These are phyloP conservation scores for Mortierella sp. DNA, from an alignment of 371 early-diverging fungal genomes.

Conservation along the genomic window DNA sequence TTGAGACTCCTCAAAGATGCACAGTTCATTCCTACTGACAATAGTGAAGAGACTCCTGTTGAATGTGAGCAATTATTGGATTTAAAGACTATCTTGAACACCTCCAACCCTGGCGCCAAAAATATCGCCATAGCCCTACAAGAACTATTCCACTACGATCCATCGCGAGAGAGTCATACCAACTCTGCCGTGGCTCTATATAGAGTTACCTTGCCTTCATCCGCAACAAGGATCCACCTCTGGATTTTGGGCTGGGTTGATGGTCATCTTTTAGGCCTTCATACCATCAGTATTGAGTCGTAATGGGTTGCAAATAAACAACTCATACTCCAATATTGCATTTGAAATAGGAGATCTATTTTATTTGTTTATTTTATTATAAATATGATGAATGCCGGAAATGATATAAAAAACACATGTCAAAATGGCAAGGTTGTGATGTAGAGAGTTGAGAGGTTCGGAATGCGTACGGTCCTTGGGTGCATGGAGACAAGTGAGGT, in stretches of 20 bases:
- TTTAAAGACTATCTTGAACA: slow-evolving; percentile 13
- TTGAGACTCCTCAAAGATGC: slow-evolving; percentile 15
- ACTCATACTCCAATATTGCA: too few species aligned
- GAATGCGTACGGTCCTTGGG: too few species aligned
- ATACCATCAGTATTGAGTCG: slow-evolving; percentile 45
- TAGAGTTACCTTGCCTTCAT: slow-evolving; percentile 23
- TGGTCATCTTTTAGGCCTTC: slow-evolving; percentile 34
- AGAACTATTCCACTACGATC: slow-evolving; percentile 20
- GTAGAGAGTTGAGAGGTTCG: too few species aligned
- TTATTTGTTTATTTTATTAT: too few species aligned
- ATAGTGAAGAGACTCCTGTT: neutral
- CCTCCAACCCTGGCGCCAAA: slow-evolving; percentile 28
- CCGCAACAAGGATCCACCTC: slow-evolving; percentile 40
- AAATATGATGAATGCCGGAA: too few species aligned
- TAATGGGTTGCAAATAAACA: slow-evolving; percentile 2
- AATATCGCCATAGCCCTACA: slow-evolving; percentile 16
- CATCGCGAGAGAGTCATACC: neutral
- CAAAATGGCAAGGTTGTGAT: too few species aligned
- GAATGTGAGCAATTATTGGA: slow-evolving; percentile 18
- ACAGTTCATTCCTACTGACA: slow-evolving; percentile 11
- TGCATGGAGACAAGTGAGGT: too few species aligned
- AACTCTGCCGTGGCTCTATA: slow-evolving; percentile 16
- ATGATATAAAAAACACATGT: too few species aligned
- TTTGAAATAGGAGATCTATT: too few species aligned
- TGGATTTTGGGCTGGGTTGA: slow-evolving; percentile 49